Evolutionary conservation across 2,329 filamentous ascomycete species (phyloP).

Genomic region (Penicillium sp.): DNA sequence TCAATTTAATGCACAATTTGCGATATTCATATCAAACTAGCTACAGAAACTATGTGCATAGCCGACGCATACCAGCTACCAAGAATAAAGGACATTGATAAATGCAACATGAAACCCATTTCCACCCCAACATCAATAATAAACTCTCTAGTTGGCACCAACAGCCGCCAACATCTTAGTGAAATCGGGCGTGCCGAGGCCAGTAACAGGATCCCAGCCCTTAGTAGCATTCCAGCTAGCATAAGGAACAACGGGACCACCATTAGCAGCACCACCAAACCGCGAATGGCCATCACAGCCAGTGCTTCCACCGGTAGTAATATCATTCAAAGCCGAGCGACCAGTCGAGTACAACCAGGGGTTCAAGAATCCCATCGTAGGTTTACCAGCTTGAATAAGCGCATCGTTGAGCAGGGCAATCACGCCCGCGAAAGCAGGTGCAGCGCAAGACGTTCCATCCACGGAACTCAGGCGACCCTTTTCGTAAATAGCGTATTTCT

Average conservation of each 20-base stretch:
- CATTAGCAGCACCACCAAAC: conserved; percentile 42
- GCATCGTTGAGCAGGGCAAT: conserved; percentile 65
- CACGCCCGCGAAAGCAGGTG: conserved; percentile 60
- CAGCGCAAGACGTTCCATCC: conserved; percentile 51
- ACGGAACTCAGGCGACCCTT: conserved; percentile 29
- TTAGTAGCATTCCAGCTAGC: conserved; percentile 54
- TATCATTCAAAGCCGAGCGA: conserved; percentile 48
- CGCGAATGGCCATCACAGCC: conserved; percentile 49
- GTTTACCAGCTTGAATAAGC: conserved; percentile 51
- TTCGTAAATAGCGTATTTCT: conserved; percentile 34
- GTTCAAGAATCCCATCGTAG: conserved; percentile 60
- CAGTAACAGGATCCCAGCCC: conserved; percentile 55
- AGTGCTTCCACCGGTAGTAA: conserved; percentile 47
- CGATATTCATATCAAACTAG: background rate
- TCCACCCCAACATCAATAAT: background rate
- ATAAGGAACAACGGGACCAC: conserved; percentile 43
- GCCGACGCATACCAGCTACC: background rate
- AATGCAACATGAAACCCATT: background rate
- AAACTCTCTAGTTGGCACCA: background rate
- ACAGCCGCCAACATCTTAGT: conserved; percentile 20
- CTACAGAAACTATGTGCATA: background rate
- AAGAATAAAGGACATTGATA: background rate
- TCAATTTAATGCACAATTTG: too few species aligned
- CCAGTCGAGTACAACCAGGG: conserved; percentile 58
- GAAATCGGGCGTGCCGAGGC: conserved; percentile 41